Evolutionary conservation across 805 yeast species (phyloP).

Genomic region (Maudiozyma saulgeensis): DNA sequence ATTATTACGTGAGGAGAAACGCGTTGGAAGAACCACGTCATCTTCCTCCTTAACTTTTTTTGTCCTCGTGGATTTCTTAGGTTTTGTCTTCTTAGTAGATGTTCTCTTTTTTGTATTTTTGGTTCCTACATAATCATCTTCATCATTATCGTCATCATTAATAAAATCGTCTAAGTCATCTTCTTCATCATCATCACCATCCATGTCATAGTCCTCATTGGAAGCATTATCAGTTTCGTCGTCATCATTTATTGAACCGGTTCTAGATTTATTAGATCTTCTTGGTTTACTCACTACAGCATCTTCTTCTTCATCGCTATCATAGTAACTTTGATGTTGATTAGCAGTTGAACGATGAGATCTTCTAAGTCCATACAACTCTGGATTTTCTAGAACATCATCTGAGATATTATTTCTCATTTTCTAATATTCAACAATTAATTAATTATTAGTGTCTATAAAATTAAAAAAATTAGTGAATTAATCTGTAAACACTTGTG

Average conservation of each 20-base stretch:
- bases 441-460: not conserved
- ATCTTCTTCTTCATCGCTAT: slow-evolving; percentile 27
- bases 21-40: slow-evolving; percentile 39
- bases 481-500: not conserved
- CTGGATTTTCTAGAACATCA: slow-evolving; percentile 63
- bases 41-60: slow-evolving; percentile 6
- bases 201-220: slow-evolving; percentile 15
- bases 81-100: slow-evolving; percentile 15
- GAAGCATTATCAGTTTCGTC: slow-evolving; percentile 24
- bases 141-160: slow-evolving; percentile 12
- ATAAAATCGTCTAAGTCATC: slow-evolving; percentile 15
- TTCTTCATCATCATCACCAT: slow-evolving; percentile 24
- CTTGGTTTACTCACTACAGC: slow-evolving; percentile 7
- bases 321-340: slow-evolving; percentile 21
- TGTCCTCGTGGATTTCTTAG: slow-evolving; percentile 8
- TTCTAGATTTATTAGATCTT: slow-evolving; percentile 14
- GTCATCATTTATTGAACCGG: slow-evolving; percentile 5
- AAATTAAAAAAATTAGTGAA: not conserved
- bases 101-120: slow-evolving; percentile 10
- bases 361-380: slow-evolving; percentile 73
- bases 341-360: slow-evolving; percentile 51
- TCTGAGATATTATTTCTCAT: slow-evolving; percentile 31
- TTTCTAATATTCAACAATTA: not conserved
- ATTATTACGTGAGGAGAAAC: slow-evolving; percentile 64
- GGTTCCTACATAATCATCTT: slow-evolving; percentile 9